These are phyloP conservation scores for Schizonepeta tenuifolia DNA, from an alignment of 257 asterid species.

Conservation along the genomic window DNA sequence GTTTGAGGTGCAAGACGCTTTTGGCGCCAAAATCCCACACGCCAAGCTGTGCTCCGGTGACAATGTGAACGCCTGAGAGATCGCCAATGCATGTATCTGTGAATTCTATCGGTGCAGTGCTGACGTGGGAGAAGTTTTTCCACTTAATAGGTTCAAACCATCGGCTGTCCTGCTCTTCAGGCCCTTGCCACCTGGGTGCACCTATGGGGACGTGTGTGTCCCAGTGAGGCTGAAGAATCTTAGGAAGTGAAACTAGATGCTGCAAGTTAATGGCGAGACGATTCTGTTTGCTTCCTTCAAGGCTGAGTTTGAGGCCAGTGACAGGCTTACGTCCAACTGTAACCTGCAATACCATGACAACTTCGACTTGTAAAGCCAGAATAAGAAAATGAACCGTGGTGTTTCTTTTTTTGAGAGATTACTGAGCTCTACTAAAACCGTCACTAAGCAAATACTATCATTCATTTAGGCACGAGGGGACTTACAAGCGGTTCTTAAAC, in stretches of 20 bases:
- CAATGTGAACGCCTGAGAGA: conserved; percentile 92
- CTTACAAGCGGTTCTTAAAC: not conserved
- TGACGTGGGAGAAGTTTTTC: conserved; percentile 94
- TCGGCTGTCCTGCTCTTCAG: conserved; percentile 98
- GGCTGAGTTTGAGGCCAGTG: conserved; percentile 89
- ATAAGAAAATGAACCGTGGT: not conserved
- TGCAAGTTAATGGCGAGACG: conserved; percentile 88
- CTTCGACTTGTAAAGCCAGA: not conserved
- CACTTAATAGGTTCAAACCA: conserved; percentile 99
- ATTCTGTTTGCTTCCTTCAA: conserved; percentile 90
- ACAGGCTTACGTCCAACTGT: conserved; percentile 98
- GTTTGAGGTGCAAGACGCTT: conserved; percentile 87
- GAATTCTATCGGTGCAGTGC: conserved; percentile 95
- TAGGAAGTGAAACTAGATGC: conserved; percentile 92
- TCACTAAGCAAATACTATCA: not conserved
- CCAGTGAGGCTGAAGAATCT: conserved; percentile 98
- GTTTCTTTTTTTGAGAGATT: not conserved
- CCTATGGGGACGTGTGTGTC: conserved; percentile 95
- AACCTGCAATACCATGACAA: conserved; percentile 53
- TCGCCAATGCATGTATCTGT: conserved; percentile 90
- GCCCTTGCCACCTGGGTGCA: conserved; percentile 98
- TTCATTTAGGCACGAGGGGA: not conserved
- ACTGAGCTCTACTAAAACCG: not conserved
- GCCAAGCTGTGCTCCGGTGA: conserved; percentile 97
- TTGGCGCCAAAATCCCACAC: conserved; percentile 96